Evolutionary conservation across 495 filamentous ascomycete genomes (phyloP).

Genomic region (Tuber aestivum): DNA sequence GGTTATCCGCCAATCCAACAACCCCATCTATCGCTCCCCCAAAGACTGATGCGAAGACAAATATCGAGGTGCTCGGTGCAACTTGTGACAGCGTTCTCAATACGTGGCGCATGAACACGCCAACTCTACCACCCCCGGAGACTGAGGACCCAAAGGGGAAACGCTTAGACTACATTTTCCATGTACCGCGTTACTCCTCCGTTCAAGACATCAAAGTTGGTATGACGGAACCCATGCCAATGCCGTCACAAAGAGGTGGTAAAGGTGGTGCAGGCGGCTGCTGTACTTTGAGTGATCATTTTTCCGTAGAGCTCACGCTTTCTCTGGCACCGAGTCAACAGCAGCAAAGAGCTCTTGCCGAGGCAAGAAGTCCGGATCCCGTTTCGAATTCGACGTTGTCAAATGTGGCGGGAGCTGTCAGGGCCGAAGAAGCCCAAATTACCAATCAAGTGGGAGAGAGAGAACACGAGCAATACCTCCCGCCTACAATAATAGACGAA

Average conservation of each 20-base stretch:
- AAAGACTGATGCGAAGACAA: conserved; percentile 58
- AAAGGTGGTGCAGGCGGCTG: conserved; percentile 66
- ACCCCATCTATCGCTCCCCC: conserved; percentile 52
- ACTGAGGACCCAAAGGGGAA: conserved; percentile 67
- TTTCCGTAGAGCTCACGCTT: conserved; percentile 69
- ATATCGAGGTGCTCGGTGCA: conserved; percentile 71
- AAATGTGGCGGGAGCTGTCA: conserved; percentile 27
- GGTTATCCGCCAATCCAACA: conserved; percentile 49
- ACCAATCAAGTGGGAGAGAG: conserved; percentile 35
- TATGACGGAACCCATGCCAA: conserved; percentile 59
- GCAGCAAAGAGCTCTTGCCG: conserved; percentile 25
- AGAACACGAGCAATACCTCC: conserved; percentile 41
- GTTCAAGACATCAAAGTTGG: conserved; percentile 64
- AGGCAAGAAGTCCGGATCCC: conserved; percentile 17
- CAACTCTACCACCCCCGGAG: conserved; percentile 53
- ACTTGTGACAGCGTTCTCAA: conserved; percentile 83
- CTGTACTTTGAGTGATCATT: conserved; percentile 89
- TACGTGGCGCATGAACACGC: conserved; percentile 82
- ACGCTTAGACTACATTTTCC: conserved; percentile 91
- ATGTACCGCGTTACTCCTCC: conserved; percentile 51
- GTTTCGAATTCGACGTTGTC: conserved; percentile 31
- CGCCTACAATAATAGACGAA: conserved; percentile 60
- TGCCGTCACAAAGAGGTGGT: conserved; percentile 37
- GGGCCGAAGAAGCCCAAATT: conserved; percentile 39
- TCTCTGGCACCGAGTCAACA: conserved; percentile 31